Evolutionary conservation across 352 stramenopile genomes (phyloP).

Genomic region (Phytophthora macrochlamydospora): DNA sequence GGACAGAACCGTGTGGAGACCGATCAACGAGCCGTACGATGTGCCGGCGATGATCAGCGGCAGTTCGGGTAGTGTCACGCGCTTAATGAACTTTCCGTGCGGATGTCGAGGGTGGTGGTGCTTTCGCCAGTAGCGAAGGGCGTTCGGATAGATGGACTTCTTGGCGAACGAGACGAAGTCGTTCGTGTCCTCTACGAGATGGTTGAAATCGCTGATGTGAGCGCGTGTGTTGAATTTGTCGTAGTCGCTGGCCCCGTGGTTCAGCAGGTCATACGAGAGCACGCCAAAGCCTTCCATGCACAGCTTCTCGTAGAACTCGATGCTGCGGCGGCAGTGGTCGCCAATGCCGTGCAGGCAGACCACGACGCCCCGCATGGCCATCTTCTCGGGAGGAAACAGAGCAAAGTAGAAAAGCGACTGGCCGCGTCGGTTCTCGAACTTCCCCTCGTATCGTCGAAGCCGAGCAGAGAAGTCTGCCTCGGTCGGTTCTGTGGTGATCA

Average conservation of each 20-base stretch:
- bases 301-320: constrained; percentile 50
- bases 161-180: constrained; percentile 48
- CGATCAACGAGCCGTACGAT: constrained; percentile 45
- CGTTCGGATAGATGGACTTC: constrained; percentile 31
- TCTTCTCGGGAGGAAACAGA: constrained; percentile 48
- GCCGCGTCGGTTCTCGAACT: constrained; percentile 51
- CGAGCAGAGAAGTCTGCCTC: constrained; percentile 18
- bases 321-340: constrained; percentile 62
- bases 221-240: constrained; percentile 39
- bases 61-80: constrained; percentile 21
- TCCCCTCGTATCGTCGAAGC: constrained; percentile 42
- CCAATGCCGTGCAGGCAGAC: constrained; percentile 67
- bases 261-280: constrained; percentile 60
- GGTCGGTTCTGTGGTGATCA: background rate
- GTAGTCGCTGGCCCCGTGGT: constrained; percentile 48
- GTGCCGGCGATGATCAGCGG: constrained; percentile 47
- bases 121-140: constrained; percentile 39
- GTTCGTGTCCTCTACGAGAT: constrained; percentile 57
- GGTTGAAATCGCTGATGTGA: constrained; percentile 39
- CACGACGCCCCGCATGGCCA: constrained; percentile 51
- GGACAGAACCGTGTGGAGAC: constrained; percentile 45
- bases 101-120: constrained; percentile 34
- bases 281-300: constrained; percentile 56
- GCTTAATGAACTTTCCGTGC: constrained; percentile 28
- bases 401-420: constrained; percentile 62